Base-by-base conservation (phyloP, 73 alveolate species). In the Blepharisma stoltei region DNA sequence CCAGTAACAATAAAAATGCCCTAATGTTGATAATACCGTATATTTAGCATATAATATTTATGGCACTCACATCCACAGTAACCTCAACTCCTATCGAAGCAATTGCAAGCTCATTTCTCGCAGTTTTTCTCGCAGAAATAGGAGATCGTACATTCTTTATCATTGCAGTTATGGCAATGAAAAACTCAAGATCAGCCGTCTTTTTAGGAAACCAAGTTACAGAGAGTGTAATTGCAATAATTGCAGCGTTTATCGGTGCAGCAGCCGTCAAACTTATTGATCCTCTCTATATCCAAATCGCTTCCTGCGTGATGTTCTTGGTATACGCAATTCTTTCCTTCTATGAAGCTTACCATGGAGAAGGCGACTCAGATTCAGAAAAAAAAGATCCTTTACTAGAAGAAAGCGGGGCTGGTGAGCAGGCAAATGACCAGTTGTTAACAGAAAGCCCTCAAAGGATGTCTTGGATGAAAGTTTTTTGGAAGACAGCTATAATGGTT, bases 141-240 rank as follows among this genome's bases (percentile, higher is more conserved):
- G 83, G 83, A 37, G 83, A 76, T 6, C 44, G 50, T 2, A 76
- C 83, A 18, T 76, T 76, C 32, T 46, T 76, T 14, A 45, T 54
- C 49, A 76, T 78, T 14, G 83, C 83, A 27, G 18, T 76, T 9
- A 47, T 76, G 9, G 70, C 83, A 54, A 47, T 68, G 47, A 76
- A 76, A 54, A 46, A 76, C 54, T 54, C 60, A 38, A 76, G 25
- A 55, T 76, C 75, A 14, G 70, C 78, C 49, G 83, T 76, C 27
- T 54, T 76, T 7, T 20, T 41, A 9, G 83, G 83, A 54, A 76
- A 55, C 50, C 43, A 18, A 14, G 55, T 32, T 8, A 32, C 71
- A 2, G 50, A 46, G 81, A 45, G 48, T 0, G 18, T 76, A 25
- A 76, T 76, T 77, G 50, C 37, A 18, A 21, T 76, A 6, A 49